Base-by-base conservation (phyloP, 2,329 filamentous ascomycete genomes). In the Fusarium fracticaudum region DNA sequence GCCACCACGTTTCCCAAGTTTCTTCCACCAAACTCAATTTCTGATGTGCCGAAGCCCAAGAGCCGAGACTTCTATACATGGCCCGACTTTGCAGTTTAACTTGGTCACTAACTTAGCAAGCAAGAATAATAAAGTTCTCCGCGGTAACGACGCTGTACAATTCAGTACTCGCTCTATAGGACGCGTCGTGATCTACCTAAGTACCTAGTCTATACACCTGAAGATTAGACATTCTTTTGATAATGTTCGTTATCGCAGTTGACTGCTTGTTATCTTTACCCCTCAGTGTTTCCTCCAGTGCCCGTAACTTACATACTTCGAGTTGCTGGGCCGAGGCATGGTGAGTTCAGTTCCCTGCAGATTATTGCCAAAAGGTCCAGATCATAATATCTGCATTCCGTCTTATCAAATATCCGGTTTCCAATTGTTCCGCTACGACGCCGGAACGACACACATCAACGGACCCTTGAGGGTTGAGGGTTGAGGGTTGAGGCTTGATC, bases 31-130 rank as follows among this genome's bases (percentile, higher is more conserved):
- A 65, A 66, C 38, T 59, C 51, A 53, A 59, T 60, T 35, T n/a
- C 48, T 24, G 33, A 64, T 54, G 45, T 66, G 48, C 64, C 64
- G 64, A 66, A 47, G 48, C 33, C 67, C n/a, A 50, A 35, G 18
- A 68, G 55, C 64, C 64, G 54, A 68, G 63, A 67, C 53, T 45
- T 44, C 26, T 24, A 35, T 29, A 37, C n/a, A 26, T 44, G 33
- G n/a, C 58, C 31, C 31, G 26, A 51, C 55, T 51, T 51, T n/a
- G 26, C 62, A 31, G 26, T 40, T 41, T 17, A 22, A 47, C 26
- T 47, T 43, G 17, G 33, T 50, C 57, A 18, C 64, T 35, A 35
- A 35, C 33, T 35, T 64, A 69, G 51, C 44, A 33, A 54, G 24
- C 14, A 26, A 15, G 9, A 37, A 31, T 17, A 51, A 50, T 17